Evolutionary conservation across 2,329 filamentous ascomycete species (phyloP), one percentile per base, ranked within the genome.

Genomic region (Paraphaeosphaeria sporulosa): DNA sequence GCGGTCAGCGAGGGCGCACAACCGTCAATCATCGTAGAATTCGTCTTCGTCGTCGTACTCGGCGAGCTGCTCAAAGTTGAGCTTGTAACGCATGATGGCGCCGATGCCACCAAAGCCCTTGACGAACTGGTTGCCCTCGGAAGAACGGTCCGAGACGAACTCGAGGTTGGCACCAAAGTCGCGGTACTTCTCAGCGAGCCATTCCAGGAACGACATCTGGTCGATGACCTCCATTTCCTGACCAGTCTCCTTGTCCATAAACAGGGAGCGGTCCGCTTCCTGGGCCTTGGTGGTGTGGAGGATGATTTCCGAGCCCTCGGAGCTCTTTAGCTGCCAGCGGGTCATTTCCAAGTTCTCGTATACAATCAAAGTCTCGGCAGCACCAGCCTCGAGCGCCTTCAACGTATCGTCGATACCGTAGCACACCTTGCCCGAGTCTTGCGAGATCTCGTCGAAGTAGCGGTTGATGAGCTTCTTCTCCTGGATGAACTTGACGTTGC

Each of bases 401-500:
- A 99, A 85, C 17, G 95, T 99, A 78, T 99, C 96, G 1, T 98
- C 95, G 64, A 99, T 90, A 85, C 95, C 93, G 79, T 99, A 99
- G 85, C 95, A 99, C 70, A 99, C 89, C 77, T 93, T 95, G 70
- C 95, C 95, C 55, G 91, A 97, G 77, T 99, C 95, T 81, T 97
- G 93, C 79, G 93, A 97, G 75, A 99, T 98, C 82, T 99, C 94
- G 79, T 99, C 94, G 74, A 99, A 99, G 85, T 99, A 99, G 78
- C 92, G 93, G 79, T 94, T 94, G 76, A 99, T 99, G 65, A 99
- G 89, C 85, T 97, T 99, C 90, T 99, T 99, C 87, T 99, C 95
- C 82, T 99, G 95, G 79, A 99, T 97, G 80, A 99, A 99, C 83
- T 99, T 99, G 87, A 99, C 95, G 78, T 98, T 99, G 81, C 94